phyloP scores from a whole-genome alignment of 805 yeast species.

The Lachancea nothofagi region DNA sequence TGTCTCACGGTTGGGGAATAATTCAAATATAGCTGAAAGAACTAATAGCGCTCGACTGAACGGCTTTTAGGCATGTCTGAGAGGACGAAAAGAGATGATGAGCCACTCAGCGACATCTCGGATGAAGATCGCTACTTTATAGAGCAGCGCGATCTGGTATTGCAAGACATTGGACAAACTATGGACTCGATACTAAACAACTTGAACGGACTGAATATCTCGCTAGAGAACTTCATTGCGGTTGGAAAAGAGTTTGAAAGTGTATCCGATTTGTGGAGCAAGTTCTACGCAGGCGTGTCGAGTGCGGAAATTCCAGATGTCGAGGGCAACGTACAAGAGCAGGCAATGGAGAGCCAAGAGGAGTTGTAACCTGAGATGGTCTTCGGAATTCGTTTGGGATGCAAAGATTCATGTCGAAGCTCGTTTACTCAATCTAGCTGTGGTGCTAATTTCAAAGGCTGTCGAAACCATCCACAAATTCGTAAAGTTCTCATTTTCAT shows the following conservation, averaged over 20 bases:
- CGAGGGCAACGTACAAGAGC: neutral
- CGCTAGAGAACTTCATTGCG: slow-evolving; percentile 60
- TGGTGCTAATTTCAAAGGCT: too few relatives aligned
- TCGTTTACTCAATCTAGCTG: too few relatives aligned
- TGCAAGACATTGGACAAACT: slow-evolving; percentile 33
- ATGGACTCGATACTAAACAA: slow-evolving; percentile 63
- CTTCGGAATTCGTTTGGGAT: too few relatives aligned
- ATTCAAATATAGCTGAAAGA: too few relatives aligned
- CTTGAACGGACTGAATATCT: slow-evolving; percentile 58
- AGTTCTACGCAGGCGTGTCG: slow-evolving; percentile 50
- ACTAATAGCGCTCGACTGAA: neutral
- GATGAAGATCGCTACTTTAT: slow-evolving; percentile 25
- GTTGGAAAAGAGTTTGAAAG: slow-evolving; percentile 74
- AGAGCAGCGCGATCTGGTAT: slow-evolving; percentile 27
- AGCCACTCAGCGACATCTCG: slow-evolving; percentile 9
- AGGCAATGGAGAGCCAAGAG: neutral
- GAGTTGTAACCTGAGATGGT: neutral
- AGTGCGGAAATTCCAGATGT: neutral
- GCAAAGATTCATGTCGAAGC: too few relatives aligned
- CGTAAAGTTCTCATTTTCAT: too few relatives aligned
- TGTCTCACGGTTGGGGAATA: too few relatives aligned
- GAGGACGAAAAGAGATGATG: neutral
- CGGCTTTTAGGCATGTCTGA: slow-evolving; percentile 5
- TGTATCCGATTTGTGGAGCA: slow-evolving; percentile 65
- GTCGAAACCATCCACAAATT: too few relatives aligned